Evolutionary conservation across 2,329 filamentous ascomycete genomes (phyloP), one percentile per base, ranked within the genome.

Genomic region (Diaporthe velutina): DNA sequence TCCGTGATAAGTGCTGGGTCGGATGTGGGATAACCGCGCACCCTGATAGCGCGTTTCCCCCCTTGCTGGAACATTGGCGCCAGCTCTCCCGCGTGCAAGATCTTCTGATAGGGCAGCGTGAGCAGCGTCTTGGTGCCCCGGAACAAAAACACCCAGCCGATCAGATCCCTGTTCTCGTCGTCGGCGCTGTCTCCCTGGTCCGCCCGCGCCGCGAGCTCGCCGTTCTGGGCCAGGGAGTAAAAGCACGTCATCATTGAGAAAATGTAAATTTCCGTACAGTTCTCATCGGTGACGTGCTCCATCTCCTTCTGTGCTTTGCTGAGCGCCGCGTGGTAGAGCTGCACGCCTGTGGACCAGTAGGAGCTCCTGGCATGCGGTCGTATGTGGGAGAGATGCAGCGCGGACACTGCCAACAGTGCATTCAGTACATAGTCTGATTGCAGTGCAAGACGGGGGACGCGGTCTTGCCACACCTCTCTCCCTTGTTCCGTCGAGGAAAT

Each of bases 141-240:
- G 19, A 66, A 50, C 17, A 66, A 30, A 3, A 66, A 66, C 19
- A 66, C 60, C 60, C 60, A 66, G 60, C 42, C 19, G 42, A 66
- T 19, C 12, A 66, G 40, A 19, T 66, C 60, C 42, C 1, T 48
- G 19, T 66, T 42, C 5, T 66, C 60, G 28, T 66, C 40, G 19
- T 66, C 60, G 4, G n/a, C 19, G 28, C 15, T 33, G 1, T 48
- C 60, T 2, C 19, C 19, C 1, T 66, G 28, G 8, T 33, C 60
- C 1, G 28, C 33, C 17, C 60, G 42, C 1, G 9, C 15, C 10
- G 60, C 60, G 42, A 66, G 42, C 40, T 50, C 60, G 6, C 60
- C 25, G 10, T 64, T 64, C 25, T 64, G 60, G 28, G 60, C 40
- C 60, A 66, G 28, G 12, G 60, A 66, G 17, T 66, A 66, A 17